phyloP scores from a whole-genome alignment of 2,329 filamentous ascomycete genomes.

The Curvularia lunata region DNA sequence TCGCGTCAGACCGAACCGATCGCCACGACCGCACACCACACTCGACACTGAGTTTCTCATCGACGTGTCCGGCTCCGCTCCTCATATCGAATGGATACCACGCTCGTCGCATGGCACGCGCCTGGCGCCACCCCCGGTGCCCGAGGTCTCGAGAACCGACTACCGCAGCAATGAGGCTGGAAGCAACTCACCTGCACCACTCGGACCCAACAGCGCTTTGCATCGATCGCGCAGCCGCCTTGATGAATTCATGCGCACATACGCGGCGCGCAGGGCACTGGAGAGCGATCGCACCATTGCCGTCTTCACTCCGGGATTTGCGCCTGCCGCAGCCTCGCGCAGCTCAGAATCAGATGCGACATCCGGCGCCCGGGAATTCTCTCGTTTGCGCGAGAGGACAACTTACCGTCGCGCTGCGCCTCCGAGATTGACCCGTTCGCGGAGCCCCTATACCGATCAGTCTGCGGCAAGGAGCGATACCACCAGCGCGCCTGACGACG shows the following conservation, averaged over 20 bases:
- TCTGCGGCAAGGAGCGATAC: slow-evolving; percentile 9
- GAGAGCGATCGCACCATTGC: slow-evolving; percentile 31
- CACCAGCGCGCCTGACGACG: slow-evolving; percentile 23
- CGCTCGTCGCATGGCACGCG: slow-evolving; percentile 31
- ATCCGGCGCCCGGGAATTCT: slow-evolving; percentile 12
- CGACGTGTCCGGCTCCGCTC: slow-evolving; percentile 20
- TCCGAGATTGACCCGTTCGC: slow-evolving; percentile 21
- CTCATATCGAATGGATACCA: slow-evolving; percentile 19
- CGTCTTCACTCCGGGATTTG: slow-evolving; percentile 45
- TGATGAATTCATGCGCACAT: slow-evolving; percentile 23
- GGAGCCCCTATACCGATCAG: slow-evolving; percentile 15
- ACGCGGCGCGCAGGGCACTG: slow-evolving; percentile 18
- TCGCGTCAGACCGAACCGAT: slow-evolving; percentile 43
- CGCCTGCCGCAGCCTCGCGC: slow-evolving; percentile 36
- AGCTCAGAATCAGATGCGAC: slow-evolving; percentile 11
- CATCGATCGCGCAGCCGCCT: slow-evolving; percentile 20
- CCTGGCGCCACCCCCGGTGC: slow-evolving; percentile 42
- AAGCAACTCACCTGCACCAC: slow-evolving; percentile 22
- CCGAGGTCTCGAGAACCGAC: slow-evolving; percentile 36
- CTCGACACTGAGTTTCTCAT: slow-evolving; percentile 28
- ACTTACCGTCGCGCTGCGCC: slow-evolving; percentile 18
- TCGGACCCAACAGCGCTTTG: slow-evolving; percentile 22
- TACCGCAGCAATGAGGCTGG: slow-evolving; percentile 25
- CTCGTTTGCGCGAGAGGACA: slow-evolving; percentile 11
- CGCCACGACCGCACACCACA: slow-evolving; percentile 26